Base-by-base conservation (phyloP, 1,139 yeast genomes). In the Sugiyamaella sp. region DNA sequence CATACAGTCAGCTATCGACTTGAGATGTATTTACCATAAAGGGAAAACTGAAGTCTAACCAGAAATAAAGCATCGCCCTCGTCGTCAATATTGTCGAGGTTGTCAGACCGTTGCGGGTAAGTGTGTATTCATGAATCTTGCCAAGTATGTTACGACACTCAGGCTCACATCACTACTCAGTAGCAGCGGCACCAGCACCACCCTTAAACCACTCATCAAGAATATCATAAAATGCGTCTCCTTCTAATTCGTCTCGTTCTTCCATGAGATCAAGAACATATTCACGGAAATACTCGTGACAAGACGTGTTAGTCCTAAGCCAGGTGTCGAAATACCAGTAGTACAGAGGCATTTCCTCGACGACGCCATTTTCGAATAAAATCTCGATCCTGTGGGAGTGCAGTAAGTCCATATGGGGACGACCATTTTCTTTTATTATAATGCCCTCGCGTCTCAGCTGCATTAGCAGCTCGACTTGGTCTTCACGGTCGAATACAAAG, bases 341-440 rank as follows among this genome's bases (percentile, higher is more conserved):
- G 64, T 84, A 76, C 39, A 93, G 86, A 56, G 80, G 78, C 24
- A 88, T 96, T 67, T 93, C 99, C 51, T 86, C 91, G 24, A 88
- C 70, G 38, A 90, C 78, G 61, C 93, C 99, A 44, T 77, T 72
- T 63, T 93, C 95, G 68, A 93, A 93, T 46, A 93, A 74, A 22
- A 82, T 75, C 60, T 81, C 82, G 22, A 89, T 74, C 3, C 89
- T 81, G 64, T 82, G 80, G 63, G 88, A 81, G 55, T 87, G 74
- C 12, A 85, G 70, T 55, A 69, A 63, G 25, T 81, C 74, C 44
- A 82, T 85, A 57, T 64, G 74, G 59, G 56, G 68, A n/a, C n/a
- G n/a, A n/a, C n/a, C n/a, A n/a, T n/a, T n/a, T n/a, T n/a, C n/a
- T n/a, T n/a, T n/a, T 54, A 62, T 66, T 56, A 67, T 63, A 2